Evolutionary conservation across 345 rosid genomes (phyloP).

Genomic region (Geranium rotundifolium): DNA sequence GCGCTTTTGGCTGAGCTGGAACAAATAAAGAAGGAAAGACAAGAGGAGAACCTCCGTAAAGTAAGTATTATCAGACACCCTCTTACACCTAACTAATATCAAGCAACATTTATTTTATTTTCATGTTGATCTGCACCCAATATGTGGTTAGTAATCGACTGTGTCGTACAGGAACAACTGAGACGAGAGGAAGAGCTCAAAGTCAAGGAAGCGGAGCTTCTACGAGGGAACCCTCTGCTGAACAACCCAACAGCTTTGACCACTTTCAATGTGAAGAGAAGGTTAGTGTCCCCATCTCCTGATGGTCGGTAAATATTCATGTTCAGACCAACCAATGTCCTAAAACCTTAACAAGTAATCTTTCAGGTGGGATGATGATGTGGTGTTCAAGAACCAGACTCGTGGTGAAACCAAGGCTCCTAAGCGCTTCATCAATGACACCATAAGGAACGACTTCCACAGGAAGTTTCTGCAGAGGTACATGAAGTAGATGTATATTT

Average conservation of each 20-base stretch:
- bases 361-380: constrained; percentile 98
- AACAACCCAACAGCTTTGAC: constrained; percentile 40
- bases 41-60: constrained; percentile 78
- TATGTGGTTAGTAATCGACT: not conserved
- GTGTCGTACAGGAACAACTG: constrained; percentile 45
- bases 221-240: constrained; percentile 79
- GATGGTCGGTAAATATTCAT: not conserved
- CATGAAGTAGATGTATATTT: constrained; percentile 48
- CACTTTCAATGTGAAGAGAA: constrained; percentile 68
- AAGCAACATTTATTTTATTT: not conserved
- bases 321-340: not conserved
- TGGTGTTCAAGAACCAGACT: constrained; percentile 95
- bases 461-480: constrained; percentile 83
- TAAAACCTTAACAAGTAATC: not conserved
- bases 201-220: constrained; percentile 85
- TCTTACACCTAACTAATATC: too few relatives aligned
- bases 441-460: constrained; percentile 90
- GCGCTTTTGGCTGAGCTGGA: constrained; percentile 96
- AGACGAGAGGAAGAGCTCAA: constrained; percentile 73
- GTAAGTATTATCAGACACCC: constrained; percentile 18
- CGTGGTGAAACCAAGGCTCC: constrained; percentile 89
- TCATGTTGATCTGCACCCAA: not conserved
- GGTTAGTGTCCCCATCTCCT: constrained; percentile 22
- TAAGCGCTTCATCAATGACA: constrained; percentile 97
- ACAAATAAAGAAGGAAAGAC: constrained; percentile 85